Base-by-base conservation (phyloP, 2,329 filamentous ascomycete species). In the Talaromyces sp. region DNA sequence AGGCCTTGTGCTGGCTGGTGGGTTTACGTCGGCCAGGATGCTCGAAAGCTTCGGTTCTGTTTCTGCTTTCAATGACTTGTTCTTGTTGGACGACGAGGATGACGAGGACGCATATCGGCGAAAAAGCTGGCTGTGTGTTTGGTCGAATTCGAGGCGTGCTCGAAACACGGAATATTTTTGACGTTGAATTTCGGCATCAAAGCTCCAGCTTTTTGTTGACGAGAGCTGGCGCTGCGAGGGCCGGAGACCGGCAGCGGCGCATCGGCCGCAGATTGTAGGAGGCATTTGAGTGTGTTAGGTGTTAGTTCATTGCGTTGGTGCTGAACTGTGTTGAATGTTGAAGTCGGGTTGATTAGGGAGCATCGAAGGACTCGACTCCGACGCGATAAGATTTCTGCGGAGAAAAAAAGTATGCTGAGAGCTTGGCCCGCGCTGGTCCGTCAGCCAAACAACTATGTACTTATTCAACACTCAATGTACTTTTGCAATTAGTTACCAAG, bases 1-100 rank as follows among this genome's bases (percentile, higher is more conserved):
- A 0, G 93, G 89, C 24, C 89, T 87, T 0, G 91, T 95, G 53
- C 86, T 85, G 10, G 78, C 69, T 0, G 91, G 90, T 0, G 89
- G 88, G 77, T 96, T 52, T 9, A 52, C 49, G 5, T 52, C 17
- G 26, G 49, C 24, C 9, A 46, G 43, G 1, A 13, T 24, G 43
- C 43, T 46, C 9, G 43, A 24, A 3, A 13, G 43, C 21, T 46
- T 46, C 19, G n/a, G 43, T 52, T 52, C 11, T 17, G 17, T 1
- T 52, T 52, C 9, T 27, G 14, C 1, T 26, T 29, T 29, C 19
- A 46, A 21, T 11, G 35, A 17, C 4, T 54, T 41, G 21, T 21
- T 55, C 14, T 29, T 41, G 38, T 55, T n/a, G 13, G 29, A 46
- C 19, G 38, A 35, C 11, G 54, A 52, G 14, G 50, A 13, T n/a